phyloP scores from a whole-genome alignment of 139 green algal species.

The Volvox africanus region DNA sequence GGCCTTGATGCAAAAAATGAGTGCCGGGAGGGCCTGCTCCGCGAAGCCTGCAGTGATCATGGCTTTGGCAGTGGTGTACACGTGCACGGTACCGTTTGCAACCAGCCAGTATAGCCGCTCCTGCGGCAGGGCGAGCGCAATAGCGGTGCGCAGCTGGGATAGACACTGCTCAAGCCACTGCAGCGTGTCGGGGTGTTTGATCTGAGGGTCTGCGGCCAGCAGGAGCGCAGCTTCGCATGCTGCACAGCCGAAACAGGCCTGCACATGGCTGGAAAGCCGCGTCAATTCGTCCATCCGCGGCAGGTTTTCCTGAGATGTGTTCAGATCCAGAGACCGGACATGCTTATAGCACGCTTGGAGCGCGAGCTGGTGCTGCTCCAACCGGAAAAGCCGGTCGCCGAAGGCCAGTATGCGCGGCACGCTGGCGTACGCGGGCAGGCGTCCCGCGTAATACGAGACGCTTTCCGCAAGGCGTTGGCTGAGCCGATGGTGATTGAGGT shows the following conservation, averaged over 20 bases:
- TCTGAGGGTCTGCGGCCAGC: constrained; percentile 39
- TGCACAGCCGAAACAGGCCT: constrained; percentile 59
- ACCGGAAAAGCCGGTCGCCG: constrained; percentile 49
- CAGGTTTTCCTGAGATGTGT: constrained; percentile 40
- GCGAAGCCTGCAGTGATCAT: constrained; percentile 62
- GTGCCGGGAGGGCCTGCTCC: constrained; percentile 62
- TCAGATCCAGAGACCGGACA: constrained; percentile 39
- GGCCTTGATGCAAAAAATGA: constrained; percentile 65
- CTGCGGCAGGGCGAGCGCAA: constrained; percentile 53
- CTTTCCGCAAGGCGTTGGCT: constrained; percentile 58
- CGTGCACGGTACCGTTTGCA: constrained; percentile 63
- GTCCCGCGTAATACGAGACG: constrained; percentile 59
- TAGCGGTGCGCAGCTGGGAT: constrained; percentile 51
- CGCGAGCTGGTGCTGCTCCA: constrained; percentile 58
- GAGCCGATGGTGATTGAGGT: constrained; percentile 58
- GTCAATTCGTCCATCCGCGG: constrained; percentile 44
- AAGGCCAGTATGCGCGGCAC: constrained; percentile 60
- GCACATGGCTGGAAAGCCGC: constrained; percentile 55
- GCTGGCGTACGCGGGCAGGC: constrained; percentile 56
- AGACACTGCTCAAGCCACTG: constrained; percentile 52
- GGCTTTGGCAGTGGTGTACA: constrained; percentile 56
- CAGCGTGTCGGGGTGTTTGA: constrained; percentile 63
- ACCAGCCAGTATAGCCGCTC: constrained; percentile 73
- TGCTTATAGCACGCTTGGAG: constrained; percentile 56
- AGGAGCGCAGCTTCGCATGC: constrained; percentile 54